phyloP scores from a whole-genome alignment of 2,329 filamentous ascomycete species.

The Aspergillus flavus region DNA sequence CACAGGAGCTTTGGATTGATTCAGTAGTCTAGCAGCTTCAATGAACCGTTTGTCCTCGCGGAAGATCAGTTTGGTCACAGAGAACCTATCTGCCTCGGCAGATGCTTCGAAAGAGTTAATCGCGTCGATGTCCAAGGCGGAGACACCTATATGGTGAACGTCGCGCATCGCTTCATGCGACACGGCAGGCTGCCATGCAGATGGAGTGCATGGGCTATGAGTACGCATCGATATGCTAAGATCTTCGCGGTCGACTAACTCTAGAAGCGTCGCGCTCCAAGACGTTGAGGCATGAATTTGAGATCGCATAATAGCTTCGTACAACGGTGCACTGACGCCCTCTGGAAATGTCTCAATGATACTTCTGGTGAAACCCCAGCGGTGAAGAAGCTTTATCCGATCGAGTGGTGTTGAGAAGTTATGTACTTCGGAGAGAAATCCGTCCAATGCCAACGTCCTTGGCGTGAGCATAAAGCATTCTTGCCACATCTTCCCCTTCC shows the following conservation, averaged over 20 bases:
- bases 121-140: slow-evolving; percentile 50
- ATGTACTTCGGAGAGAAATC: slow-evolving; percentile 64
- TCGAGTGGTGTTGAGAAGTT: slow-evolving; percentile 56
- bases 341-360: slow-evolving; percentile 84
- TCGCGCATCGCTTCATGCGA: slow-evolving; percentile 72
- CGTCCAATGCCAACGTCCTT: slow-evolving; percentile 69
- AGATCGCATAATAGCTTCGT: slow-evolving; percentile 81
- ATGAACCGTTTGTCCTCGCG: slow-evolving; percentile 86
- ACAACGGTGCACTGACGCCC: slow-evolving; percentile 75
- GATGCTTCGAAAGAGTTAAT: slow-evolving; percentile 71
- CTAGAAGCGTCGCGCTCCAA: slow-evolving; percentile 73
- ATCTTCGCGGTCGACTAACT: slow-evolving; percentile 79
- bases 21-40: slow-evolving; percentile 82
- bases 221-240: slow-evolving; percentile 67
- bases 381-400: slow-evolving; percentile 73
- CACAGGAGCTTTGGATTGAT: slow-evolving; percentile 76
- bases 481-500: slow-evolving; percentile 36
- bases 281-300: slow-evolving; percentile 77
- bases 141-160: slow-evolving; percentile 71
- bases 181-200: slow-evolving; percentile 44
- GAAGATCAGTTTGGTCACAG: slow-evolving; percentile 84
- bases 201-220: slow-evolving; percentile 41
- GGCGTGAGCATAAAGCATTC: slow-evolving; percentile 55
- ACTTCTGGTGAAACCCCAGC: slow-evolving; percentile 63
- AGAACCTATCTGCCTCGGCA: slow-evolving; percentile 79